Evolutionary conservation across 2,329 filamentous ascomycete species (phyloP), one percentile per base, ranked within the genome.

Genomic region (Apiospora kogelbergensis): DNA sequence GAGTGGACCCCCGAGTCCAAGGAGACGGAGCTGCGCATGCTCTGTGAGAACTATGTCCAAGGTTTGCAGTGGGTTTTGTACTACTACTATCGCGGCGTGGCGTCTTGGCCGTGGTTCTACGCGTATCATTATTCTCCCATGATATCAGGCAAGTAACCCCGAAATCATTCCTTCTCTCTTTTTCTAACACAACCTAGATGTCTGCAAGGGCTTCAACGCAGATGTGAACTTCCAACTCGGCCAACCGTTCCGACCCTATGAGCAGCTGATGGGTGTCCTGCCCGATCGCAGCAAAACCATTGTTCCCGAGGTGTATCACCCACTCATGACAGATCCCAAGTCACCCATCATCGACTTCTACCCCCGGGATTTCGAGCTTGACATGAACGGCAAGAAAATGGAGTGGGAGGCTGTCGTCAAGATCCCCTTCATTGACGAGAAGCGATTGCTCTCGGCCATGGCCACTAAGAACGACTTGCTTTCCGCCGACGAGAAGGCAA

Each of bases 331-430:
- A 1, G 93, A 93, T 68, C 86, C 91, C 1, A 88, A 92, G 20
- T 98, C 95, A 20, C 94, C 96, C 1, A 99, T 99, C 78, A 92
- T 97, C 76, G 96, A 99, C 78, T 99, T 99, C 79, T 99, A 99
- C 76, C 96, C 96, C 2, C 89, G 95, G 74, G 96, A 99, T 75
- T 99, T 99, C 76, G 94, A 97, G 73, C 86, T 99, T 48, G 97
- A 99, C 78, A 98, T 99, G 96, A 98, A 99, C 75, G 97, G 96
- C 70, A 99, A 99, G 84, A 99, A 97, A 83, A 97, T 97, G 92
- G 97, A 99, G 72, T 99, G 96, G 96, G 96, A 99, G 79, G 96
- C 96, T 37, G 95, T 99, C 45, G 94, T 99, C 72, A 99, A 98
- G 81, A 99, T 99, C 76, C 96, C 96, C 0, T 99, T 99, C 81